Base-by-base conservation (phyloP, 1,139 yeast species). In the Hansenula sp. region DNA sequence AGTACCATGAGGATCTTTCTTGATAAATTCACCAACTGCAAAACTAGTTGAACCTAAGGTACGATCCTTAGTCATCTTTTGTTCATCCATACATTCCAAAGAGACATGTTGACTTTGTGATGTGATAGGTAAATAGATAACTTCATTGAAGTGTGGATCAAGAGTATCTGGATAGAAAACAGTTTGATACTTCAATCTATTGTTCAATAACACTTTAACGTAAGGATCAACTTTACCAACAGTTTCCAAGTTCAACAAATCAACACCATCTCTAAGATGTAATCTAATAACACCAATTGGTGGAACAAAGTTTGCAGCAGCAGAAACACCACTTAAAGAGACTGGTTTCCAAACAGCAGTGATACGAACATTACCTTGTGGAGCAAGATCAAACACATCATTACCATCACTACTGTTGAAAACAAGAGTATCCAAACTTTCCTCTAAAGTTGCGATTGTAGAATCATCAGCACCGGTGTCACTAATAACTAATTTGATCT, bases 151-250 rank as follows among this genome's bases (percentile, higher is more conserved):
- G 21, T 58, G 53, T 3, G 92, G 90, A 40, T 75, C 66, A 29
- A 69, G 59, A 2, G 79, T 71, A 41, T 77, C 73, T n/a, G 77
- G 73, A 50, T 75, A 72, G 37, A 75, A 75, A 1, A 66, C 60
- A 3, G 92, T 79, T 48, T 68, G 71, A 40, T 73, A 82, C 48
- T 70, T 70, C 38, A 77, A 60, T 54, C 74, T 75, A 50, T 82
- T 85, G 53, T 80, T 77, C 43, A 77, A 60, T 38, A 75, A 53
- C 14, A 83, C 69, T 46, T 75, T 71, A 34, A 80, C 77, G 55
- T 82, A 83, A 6, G 94, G 92, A 60, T 84, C 90, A 52, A 83
- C 78, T 46, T 74, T 76, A 42, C 90, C 90, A 44, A 82, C 74
- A 6, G 75, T 64, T 56, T 79, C 85, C 54, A 79, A 64, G 51